Evolutionary conservation across 139 green algal species (phyloP).

Genomic region (Auxenochlorella pyrenoidosa): DNA sequence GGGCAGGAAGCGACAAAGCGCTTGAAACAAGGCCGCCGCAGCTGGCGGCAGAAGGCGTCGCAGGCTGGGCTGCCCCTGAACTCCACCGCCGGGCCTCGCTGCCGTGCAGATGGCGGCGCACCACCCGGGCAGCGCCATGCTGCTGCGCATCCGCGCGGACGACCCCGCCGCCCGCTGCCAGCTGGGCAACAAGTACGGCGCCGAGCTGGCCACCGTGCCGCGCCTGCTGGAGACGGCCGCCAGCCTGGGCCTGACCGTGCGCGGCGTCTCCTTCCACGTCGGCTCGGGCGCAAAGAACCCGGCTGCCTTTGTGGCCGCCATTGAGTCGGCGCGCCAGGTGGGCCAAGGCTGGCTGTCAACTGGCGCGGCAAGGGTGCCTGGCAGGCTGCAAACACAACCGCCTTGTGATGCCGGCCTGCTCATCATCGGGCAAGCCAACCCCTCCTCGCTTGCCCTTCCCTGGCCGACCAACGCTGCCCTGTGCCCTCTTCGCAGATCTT

Average conservation of each 20-base stretch:
- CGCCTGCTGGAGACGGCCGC: constrained; percentile 43
- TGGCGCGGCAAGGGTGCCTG: not conserved
- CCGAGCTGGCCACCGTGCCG: constrained; percentile 66
- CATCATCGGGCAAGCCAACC: not conserved
- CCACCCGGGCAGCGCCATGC: constrained; percentile 70
- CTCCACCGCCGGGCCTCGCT: not conserved
- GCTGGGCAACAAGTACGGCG: constrained; percentile 81
- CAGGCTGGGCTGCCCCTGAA: not conserved
- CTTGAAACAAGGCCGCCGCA: not conserved
- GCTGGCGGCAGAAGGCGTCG: not conserved
- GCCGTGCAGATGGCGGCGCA: constrained; percentile 60
- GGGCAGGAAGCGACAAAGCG: too few species aligned
- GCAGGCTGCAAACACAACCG: not conserved
- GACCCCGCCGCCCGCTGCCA: constrained; percentile 67
- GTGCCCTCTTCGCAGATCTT: too few species aligned
- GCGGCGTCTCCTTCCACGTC: constrained; percentile 97
- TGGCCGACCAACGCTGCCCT: too few species aligned
- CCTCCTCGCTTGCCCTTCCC: not conserved
- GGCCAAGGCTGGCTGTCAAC: not conserved
- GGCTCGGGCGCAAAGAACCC: constrained; percentile 88
- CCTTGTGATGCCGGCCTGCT: not conserved
- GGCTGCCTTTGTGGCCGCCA: constrained; percentile 72
- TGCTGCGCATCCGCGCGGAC: constrained; percentile 93
- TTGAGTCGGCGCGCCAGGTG: constrained; percentile 36
- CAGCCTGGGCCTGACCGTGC: constrained; percentile 69